These are phyloP conservation scores for Didymosphaeria variabile DNA, from an alignment of 2,329 filamentous ascomycete genomes.

Conservation along the genomic window DNA sequence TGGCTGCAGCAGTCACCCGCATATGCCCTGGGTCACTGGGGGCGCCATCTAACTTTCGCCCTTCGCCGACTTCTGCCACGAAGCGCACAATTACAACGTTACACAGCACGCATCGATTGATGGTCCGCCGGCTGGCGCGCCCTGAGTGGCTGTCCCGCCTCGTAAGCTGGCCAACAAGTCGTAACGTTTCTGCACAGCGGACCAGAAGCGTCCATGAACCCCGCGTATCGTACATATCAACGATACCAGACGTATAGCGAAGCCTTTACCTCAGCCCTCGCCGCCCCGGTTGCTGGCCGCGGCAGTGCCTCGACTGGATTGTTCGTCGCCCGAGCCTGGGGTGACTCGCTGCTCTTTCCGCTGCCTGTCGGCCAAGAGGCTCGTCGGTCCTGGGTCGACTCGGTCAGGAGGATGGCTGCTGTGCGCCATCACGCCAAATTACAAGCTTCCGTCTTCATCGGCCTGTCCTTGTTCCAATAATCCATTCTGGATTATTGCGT, in stretches of 20 bases:
- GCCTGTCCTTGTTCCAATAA: conserved; percentile 21
- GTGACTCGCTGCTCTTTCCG: conserved; percentile 24
- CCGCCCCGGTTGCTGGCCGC: conserved; percentile 40
- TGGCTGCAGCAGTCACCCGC: conserved; percentile 51
- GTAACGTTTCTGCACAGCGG: conserved; percentile 41
- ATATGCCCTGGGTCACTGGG: conserved; percentile 45
- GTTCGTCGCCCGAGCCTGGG: conserved; percentile 17
- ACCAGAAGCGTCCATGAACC: conserved; percentile 42
- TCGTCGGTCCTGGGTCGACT: conserved; percentile 14
- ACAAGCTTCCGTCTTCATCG: conserved; percentile 23
- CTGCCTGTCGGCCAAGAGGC: conserved; percentile 35
- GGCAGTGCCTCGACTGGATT: conserved; percentile 28
- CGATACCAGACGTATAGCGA: conserved; percentile 34
- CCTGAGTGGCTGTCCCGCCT: conserved; percentile 31
- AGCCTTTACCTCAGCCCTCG: conserved; percentile 32
- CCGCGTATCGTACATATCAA: conserved; percentile 41
- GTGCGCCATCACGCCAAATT: conserved; percentile 26
- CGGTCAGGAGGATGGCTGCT: conserved; percentile 37
- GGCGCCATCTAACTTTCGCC: conserved; percentile 38
- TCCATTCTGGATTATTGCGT: conserved; percentile 19
- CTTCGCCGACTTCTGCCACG: conserved; percentile 30
- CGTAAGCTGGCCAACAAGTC: conserved; percentile 37
- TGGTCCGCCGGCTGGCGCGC: conserved; percentile 37
- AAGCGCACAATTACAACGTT: conserved; percentile 33
- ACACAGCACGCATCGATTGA: conserved; percentile 45